Evolutionary conservation across 805 yeast genomes (phyloP).

Genomic region (Wickerhamomyces ciferrii): DNA sequence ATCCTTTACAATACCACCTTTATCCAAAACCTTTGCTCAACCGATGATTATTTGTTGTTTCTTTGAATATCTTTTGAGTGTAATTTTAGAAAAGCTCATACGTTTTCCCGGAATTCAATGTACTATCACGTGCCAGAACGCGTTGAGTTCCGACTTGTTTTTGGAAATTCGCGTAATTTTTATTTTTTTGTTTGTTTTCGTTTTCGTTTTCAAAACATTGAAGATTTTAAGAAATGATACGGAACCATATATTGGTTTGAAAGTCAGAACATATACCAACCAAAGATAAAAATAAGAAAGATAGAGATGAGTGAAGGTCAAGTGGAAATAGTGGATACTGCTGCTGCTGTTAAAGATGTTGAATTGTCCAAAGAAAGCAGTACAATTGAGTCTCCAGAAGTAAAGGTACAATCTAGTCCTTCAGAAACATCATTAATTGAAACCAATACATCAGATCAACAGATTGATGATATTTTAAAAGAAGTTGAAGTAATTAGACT

Average conservation of each 20-base stretch:
- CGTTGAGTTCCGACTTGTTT: not conserved
- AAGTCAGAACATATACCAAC: no score
- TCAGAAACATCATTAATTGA: not conserved
- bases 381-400: not conserved
- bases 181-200: not conserved
- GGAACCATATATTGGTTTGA: no score
- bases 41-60: no score
- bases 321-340: not conserved
- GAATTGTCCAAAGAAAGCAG: not conserved
- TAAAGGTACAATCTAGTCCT: not conserved
- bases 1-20: no score
- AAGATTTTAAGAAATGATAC: not conserved
- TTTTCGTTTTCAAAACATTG: not conserved
- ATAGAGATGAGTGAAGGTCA: not conserved
- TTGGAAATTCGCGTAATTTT: not conserved
- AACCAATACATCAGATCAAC: slow-evolving; percentile 13
- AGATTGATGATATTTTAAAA: slow-evolving; percentile 20
- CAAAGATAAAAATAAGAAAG: no score
- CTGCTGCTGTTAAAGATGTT: not conserved
- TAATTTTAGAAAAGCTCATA: no score
- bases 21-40: no score
- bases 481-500: slow-evolving; percentile 20
- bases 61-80: no score
- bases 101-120: no score
- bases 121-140: no score